Percentiles rank a stretch among this genome's conserved stretches.
Conservation (phyloP, 768 basidiomycete species). For the Lactifluus piperatus region DNA sequence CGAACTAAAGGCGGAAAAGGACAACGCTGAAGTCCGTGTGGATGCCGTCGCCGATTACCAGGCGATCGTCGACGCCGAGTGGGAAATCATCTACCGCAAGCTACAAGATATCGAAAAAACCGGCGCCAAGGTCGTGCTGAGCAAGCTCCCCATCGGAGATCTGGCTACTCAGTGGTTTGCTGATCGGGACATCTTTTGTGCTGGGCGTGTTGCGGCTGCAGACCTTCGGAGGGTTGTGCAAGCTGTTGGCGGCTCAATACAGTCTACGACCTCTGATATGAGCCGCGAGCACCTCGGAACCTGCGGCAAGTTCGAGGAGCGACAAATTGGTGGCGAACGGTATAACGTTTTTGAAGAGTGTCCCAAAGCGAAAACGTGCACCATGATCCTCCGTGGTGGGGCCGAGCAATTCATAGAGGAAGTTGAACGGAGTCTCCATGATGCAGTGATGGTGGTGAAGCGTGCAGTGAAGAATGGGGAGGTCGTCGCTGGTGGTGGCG, state of each 20-base stretch:
- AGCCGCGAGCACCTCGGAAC: conserved; percentile 81
- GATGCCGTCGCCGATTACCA: conserved; percentile 97
- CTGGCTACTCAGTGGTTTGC: conserved; percentile 99
- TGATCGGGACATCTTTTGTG: conserved; percentile 97
- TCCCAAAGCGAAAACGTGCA: conserved; percentile 91
- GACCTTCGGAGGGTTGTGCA: conserved; percentile 93
- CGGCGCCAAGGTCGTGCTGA: conserved; percentile 94
- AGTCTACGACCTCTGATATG: conserved; percentile 94
- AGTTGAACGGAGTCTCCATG: conserved; percentile 94
- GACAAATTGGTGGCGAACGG: conserved; percentile 92
- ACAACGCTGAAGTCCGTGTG: conserved; percentile 97
- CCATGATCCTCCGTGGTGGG: conserved; percentile 86
- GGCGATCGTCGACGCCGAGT: conserved; percentile 98
- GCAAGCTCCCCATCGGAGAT: conserved; percentile 97
- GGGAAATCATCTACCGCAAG: conserved; percentile 99
- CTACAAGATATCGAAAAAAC: conserved; percentile 92
- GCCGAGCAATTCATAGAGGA: conserved; percentile 99
- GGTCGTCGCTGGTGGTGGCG: conserved; percentile 96
- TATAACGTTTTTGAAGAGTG: conserved; percentile 95
- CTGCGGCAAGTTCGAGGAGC: conserved; percentile 90
- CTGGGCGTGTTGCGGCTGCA: conserved; percentile 84
- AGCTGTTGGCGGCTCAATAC: conserved; percentile 90
- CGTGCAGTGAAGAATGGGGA: conserved; percentile 92
- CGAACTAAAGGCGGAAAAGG: conserved; percentile 98
- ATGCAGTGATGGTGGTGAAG: conserved; percentile 99